Percentiles rank a stretch among this genome's conserved stretches.
phyloP scores from a whole-genome alignment of 176 grass and related monocot species.

The Avena insularis region DNA sequence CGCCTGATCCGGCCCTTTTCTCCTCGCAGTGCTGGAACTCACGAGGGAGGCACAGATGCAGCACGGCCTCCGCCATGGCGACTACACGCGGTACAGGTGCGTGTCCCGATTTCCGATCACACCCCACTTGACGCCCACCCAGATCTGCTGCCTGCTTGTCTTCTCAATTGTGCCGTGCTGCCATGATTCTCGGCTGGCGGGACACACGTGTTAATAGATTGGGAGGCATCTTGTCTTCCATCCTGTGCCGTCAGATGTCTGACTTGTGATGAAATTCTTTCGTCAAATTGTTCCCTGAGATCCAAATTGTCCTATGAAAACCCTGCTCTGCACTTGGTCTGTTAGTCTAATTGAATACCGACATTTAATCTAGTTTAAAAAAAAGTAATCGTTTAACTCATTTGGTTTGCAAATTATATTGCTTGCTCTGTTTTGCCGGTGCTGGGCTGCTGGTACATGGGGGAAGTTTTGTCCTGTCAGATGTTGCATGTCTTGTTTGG shows the following conservation, averaged over 20 bases:
- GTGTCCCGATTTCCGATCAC: background rate
- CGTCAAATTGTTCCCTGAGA: background rate
- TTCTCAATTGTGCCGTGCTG: background rate
- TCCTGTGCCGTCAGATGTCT: background rate
- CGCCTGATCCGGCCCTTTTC: constrained; percentile 6
- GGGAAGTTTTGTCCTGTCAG: background rate
- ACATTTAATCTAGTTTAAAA: constrained; percentile 5
- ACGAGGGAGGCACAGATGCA: constrained; percentile 96
- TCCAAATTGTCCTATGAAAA: constrained; percentile 7
- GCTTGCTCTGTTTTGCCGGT: background rate
- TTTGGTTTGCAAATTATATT: background rate
- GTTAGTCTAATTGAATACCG: background rate
- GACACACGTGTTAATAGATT: constrained; percentile 3
- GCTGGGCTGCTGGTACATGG: background rate
- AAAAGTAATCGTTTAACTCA: background rate
- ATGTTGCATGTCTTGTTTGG: constrained; percentile 17
- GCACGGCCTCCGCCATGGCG: constrained; percentile 89
- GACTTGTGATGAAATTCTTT: constrained; percentile 7
- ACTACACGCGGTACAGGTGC: constrained; percentile 89
- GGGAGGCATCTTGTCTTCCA: background rate
- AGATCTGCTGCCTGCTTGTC: constrained; percentile 32
- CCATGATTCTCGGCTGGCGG: background rate
- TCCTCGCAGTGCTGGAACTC: constrained; percentile 75
- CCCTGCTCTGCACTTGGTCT: background rate
- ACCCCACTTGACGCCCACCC: background rate